These are phyloP conservation scores for Podaxis carcinomalis DNA, from an alignment of 768 basidiomycete species.

Conservation along the genomic window DNA sequence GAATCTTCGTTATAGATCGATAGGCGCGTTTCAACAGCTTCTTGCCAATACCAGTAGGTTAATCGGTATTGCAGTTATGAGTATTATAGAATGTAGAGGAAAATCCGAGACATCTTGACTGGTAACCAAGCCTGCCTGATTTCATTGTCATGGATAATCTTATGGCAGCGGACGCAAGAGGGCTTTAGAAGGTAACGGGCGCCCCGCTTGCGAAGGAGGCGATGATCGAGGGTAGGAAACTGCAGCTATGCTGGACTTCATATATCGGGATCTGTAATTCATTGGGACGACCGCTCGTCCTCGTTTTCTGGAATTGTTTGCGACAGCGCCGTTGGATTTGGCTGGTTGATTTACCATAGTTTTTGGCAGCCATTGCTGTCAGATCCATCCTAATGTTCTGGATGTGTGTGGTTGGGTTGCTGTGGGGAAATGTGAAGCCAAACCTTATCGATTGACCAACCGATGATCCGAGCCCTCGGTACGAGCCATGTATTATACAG, in stretches of 20 bases:
- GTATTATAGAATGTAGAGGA: neutral
- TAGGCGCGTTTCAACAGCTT: neutral
- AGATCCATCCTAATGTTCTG: no score
- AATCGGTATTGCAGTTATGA: neutral
- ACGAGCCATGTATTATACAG: neutral
- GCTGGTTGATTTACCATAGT: no score
- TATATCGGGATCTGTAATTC: neutral
- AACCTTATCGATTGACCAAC: neutral
- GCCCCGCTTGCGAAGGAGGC: neutral
- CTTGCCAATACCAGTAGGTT: neutral
- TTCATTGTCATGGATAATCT: neutral
- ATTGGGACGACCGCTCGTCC: neutral
- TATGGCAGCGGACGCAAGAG: neutral
- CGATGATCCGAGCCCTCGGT: neutral
- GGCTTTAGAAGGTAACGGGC: neutral
- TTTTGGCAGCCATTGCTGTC: no score
- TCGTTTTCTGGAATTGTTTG: neutral
- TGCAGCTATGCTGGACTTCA: neutral
- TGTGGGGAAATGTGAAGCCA: no score
- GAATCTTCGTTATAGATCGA: neutral
- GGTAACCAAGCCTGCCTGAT: conserved; percentile 6
- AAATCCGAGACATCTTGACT: neutral
- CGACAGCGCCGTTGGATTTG: no score
- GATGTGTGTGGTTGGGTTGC: no score
- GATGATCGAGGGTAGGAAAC: neutral